These are phyloP conservation scores for Fusarium marasasianum DNA, from an alignment of 2,329 filamentous ascomycete species.

Conservation along the genomic window DNA sequence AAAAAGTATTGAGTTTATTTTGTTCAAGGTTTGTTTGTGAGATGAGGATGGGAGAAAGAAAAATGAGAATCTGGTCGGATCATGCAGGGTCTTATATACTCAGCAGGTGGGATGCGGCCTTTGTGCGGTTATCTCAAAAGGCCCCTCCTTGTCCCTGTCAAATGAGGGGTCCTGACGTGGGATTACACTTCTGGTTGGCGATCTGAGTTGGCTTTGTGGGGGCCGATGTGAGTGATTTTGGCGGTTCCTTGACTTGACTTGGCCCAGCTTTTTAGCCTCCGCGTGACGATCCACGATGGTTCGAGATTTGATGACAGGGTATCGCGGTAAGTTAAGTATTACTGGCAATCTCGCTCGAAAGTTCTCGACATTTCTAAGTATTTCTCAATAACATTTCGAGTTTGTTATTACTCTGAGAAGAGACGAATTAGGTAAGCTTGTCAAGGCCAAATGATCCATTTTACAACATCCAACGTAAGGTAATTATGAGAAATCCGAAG, in stretches of 20 bases:
- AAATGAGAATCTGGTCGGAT: conserved; percentile 4
- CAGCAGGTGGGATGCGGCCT: conserved; percentile 23
- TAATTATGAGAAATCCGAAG: background rate
- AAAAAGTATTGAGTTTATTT: background rate
- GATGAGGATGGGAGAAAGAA: background rate
- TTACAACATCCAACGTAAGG: too few species aligned
- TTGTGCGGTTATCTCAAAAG: conserved; percentile 29
- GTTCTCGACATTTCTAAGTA: background rate
- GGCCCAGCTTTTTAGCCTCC: conserved; percentile 2
- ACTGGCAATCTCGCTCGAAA: background rate
- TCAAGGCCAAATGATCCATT: background rate
- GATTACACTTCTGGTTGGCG: conserved; percentile 22
- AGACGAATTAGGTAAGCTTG: background rate
- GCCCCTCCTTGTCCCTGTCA: conserved; percentile 26
- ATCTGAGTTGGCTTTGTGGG: conserved; percentile 26
- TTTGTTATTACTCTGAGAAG: background rate
- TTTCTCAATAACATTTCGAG: too few species aligned
- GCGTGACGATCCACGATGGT: conserved; percentile 28
- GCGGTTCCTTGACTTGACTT: conserved; percentile 20
- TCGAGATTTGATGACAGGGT: conserved; percentile 19
- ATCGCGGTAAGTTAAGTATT: background rate
- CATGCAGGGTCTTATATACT: conserved; percentile 40
- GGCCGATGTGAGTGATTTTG: conserved; percentile 38
- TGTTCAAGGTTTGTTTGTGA: conserved; percentile 13
- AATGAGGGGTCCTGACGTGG: conserved; percentile 21